Evolutionary conservation across 139 green algal species (phyloP), one percentile per base, ranked within the genome.

Genomic region (Picochlorum sp.): DNA sequence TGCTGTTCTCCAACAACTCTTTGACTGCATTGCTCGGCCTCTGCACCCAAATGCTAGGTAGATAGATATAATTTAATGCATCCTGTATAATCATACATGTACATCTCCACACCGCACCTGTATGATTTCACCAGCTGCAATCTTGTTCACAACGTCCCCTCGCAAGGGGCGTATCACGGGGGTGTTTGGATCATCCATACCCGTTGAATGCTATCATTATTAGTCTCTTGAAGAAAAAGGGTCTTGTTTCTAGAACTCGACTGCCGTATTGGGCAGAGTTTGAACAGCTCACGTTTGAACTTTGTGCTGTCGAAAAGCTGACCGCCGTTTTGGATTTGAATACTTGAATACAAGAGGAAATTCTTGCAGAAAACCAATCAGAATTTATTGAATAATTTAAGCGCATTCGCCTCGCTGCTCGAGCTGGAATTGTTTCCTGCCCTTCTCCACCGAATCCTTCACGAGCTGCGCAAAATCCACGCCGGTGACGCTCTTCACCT

Each of bases 1-100:
- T 45, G 46, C 74, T 87, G 79, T 99, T 99, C 75, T 99, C 94
- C n/a, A 99, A 50, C 74, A 99, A 69, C 76, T 99, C 94, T 76
- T 99, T 99, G 0, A 97, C 58, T 1, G 94, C 94, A 9, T 72
- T 90, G 2, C 79, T 71, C 3, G 94, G 94, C 3, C 88, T 74
- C 68, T 87, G 79, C 44, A 89, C 71, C 34, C 26, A 28, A 80
- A 73, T 18, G 13, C 10, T 13, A 54, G 49, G 21, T 37, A 3
- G 24, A 18, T 8, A 52, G 20, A 49, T 20, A 49, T 47, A 15
- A 18, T 24, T 5, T 21, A 13, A 47, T 30, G 2, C 18, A 58
- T 0, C 0, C n/a, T 58, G n/a, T 16, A 28, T 58, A 23, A 4
- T 30, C 3, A 30, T 30, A 30, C 6, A 52, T 30, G 13, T 26